These are phyloP conservation scores for Herpetomonas samuelpessoai DNA, from an alignment of 208 protist genomes.

Conservation along the genomic window DNA sequence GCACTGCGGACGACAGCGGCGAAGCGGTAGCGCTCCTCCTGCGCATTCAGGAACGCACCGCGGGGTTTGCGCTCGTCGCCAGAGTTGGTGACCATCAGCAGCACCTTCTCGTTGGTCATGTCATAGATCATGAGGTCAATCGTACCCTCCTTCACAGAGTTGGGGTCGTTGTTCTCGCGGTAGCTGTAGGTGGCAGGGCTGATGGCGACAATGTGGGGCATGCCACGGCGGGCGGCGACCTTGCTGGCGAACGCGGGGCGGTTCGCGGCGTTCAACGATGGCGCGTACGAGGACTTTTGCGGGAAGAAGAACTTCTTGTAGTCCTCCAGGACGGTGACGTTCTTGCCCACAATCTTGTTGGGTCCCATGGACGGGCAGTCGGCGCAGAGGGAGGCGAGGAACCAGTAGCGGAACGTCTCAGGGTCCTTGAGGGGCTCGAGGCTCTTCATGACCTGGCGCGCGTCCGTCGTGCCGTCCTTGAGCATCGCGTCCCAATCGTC, in stretches of 20 bases:
- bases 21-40: conserved; percentile 84
- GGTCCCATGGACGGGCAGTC: conserved; percentile 76
- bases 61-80: conserved; percentile 64
- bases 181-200: conserved; percentile 73
- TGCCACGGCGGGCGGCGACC: conserved; percentile 49
- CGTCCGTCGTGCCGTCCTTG: conserved; percentile 33
- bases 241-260: conserved; percentile 52
- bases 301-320: conserved; percentile 76
- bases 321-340: conserved; percentile 54
- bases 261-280: conserved; percentile 63
- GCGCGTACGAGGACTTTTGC: conserved; percentile 72
- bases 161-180: conserved; percentile 81
- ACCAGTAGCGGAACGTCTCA: conserved; percentile 84
- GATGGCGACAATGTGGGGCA: conserved; percentile 74
- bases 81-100: conserved; percentile 78
- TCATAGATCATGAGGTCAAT: conserved; percentile 85
- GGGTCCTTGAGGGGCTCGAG: conserved; percentile 65
- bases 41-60: conserved; percentile 63
- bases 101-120: conserved; percentile 79
- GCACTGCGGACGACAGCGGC: conserved; percentile 75
- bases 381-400: conserved; percentile 76
- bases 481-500: conserved; percentile 65
- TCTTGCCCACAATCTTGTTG: conserved; percentile 85
- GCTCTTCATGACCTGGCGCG: conserved; percentile 36
- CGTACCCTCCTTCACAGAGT: conserved; percentile 55